phyloP scores from a whole-genome alignment of 2,329 filamentous ascomycete species.

The Pseudogymnoascus sp. region DNA sequence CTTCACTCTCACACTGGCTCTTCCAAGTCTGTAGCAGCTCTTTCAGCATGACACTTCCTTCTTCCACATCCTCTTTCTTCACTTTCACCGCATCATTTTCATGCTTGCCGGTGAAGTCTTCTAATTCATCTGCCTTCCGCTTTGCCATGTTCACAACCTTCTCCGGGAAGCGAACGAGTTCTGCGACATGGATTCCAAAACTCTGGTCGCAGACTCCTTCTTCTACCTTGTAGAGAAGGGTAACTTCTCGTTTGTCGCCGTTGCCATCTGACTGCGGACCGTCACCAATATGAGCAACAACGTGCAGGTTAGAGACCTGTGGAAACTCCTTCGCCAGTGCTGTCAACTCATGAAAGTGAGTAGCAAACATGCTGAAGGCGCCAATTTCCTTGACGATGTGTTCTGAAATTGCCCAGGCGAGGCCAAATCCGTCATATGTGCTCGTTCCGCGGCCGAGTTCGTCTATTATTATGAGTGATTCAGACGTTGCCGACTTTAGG shows the following conservation, averaged over 20 bases:
- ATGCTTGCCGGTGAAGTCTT: slow-evolving; percentile 84
- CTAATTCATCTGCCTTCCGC: slow-evolving; percentile 93
- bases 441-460: slow-evolving; percentile 94
- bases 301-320: slow-evolving; percentile 87
- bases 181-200: slow-evolving; percentile 96
- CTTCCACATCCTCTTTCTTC: slow-evolving; percentile 78
- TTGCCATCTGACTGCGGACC: slow-evolving; percentile 25
- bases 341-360: slow-evolving; percentile 96
- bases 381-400: slow-evolving; percentile 94
- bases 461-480: slow-evolving; percentile 97
- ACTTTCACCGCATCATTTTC: slow-evolving; percentile 55
- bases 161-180: slow-evolving; percentile 89
- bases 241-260: slow-evolving; percentile 70
- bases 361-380: slow-evolving; percentile 91
- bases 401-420: slow-evolving; percentile 98
- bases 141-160: slow-evolving; percentile 99
- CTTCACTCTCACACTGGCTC: slow-evolving; percentile 54
- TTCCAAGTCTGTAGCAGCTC: slow-evolving; percentile 81
- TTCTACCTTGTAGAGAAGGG: slow-evolving; percentile 92
- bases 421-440: slow-evolving; percentile 95
- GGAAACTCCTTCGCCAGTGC: slow-evolving; percentile 79
- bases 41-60: slow-evolving; percentile 80
- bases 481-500: slow-evolving; percentile 88
- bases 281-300: slow-evolving; percentile 76
- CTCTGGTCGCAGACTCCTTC: slow-evolving; percentile 94